Base-by-base conservation (phyloP, 148 eudicot species). In the Camellia lanceoleosa region DNA sequence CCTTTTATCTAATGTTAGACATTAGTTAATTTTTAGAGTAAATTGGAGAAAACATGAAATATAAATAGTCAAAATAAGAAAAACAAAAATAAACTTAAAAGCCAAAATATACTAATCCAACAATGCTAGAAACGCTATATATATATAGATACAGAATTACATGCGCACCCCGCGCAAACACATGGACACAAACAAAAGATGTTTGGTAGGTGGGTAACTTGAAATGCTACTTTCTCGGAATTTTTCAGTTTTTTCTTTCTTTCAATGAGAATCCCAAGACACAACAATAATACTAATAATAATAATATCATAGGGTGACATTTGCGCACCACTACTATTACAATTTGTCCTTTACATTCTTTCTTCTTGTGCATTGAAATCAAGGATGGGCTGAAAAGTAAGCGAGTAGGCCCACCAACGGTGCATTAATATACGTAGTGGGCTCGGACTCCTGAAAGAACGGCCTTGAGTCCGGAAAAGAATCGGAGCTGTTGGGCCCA, bases 351-450 rank as follows among this genome's bases (percentile, higher is more conserved):
- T 69, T 72, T 59, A 11, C 3, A 38, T 49, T 59, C n/a, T 8
- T 52, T 76, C 56, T 30, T 30, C 38, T 30, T 30, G 1, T 0
- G 19, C 68, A 3, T 71, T 30, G 52, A 71, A 58, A 76, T 89
- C 89, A 91, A 71, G 80, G 76, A 80, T 92, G 97, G 90, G 90
- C 87, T 11, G 94, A 83, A 82, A 96, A 96, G 83, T 85, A 96
- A 30, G 87, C 98, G 16, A 97, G 80, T n/a, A 97, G 84, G 86
- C 99, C 99, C 87, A 97, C 97, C 5, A 97, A 76, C 18, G 99
- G 99, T 2, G 99, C 99, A 74, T 97, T 97, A 6, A 94, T 90
- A 64, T 97, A 97, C 3, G 99, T 97, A 4, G 99, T 92, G 86
- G 99, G 99, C 89, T 94, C 98, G 0, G 99, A 88, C 73, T 97